phyloP scores from a whole-genome alignment of 108 stramenopile genomes.

The Skeletonema tropicum region DNA sequence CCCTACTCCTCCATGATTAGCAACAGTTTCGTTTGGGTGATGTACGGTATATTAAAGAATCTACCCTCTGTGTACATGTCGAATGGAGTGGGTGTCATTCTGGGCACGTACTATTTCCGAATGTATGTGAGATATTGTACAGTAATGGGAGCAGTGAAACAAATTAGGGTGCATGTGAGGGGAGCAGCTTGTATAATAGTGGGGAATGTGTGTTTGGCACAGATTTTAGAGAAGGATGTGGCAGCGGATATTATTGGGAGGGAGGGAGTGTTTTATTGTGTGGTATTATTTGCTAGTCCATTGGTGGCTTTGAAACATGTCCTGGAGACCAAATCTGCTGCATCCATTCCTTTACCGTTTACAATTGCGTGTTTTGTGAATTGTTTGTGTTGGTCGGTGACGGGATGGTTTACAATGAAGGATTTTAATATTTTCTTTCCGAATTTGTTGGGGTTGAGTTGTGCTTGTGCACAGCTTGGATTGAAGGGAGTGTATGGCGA shows the following conservation, averaged over 20 bases:
- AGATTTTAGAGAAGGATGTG: slow-evolving; percentile 4
- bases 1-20: slow-evolving; percentile 44
- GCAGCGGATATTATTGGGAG: slow-evolving; percentile 43
- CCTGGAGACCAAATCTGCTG: slow-evolving; percentile 61
- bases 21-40: slow-evolving; percentile 49
- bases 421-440: slow-evolving; percentile 84
- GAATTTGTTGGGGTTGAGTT: slow-evolving; percentile 71
- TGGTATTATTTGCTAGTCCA: slow-evolving; percentile 70
- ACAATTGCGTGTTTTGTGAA: slow-evolving; percentile 75
- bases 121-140: slow-evolving; percentile 25
- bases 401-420: slow-evolving; percentile 66
- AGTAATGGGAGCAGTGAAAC: slow-evolving; percentile 13
- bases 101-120: slow-evolving; percentile 35
- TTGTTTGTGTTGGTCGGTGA: slow-evolving; percentile 71
- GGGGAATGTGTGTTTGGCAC: slow-evolving; percentile 22
- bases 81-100: slow-evolving; percentile 23
- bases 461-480: slow-evolving; percentile 64
- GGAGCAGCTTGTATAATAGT: slow-evolving; percentile 21
- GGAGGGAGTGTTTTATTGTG: slow-evolving; percentile 44
- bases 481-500: slow-evolving; percentile 67
- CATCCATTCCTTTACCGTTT: slow-evolving; percentile 79
- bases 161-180: slow-evolving; percentile 30
- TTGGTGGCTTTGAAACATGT: slow-evolving; percentile 62
- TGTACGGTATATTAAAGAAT: slow-evolving; percentile 40
- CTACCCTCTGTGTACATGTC: slow-evolving; percentile 17